A percentile compares a stretch with the other conserved stretches of the same genome.
Conservation (phyloP, 1,139 yeast genomes). For the Hemisphaericaspora xylanilytica region DNA sequence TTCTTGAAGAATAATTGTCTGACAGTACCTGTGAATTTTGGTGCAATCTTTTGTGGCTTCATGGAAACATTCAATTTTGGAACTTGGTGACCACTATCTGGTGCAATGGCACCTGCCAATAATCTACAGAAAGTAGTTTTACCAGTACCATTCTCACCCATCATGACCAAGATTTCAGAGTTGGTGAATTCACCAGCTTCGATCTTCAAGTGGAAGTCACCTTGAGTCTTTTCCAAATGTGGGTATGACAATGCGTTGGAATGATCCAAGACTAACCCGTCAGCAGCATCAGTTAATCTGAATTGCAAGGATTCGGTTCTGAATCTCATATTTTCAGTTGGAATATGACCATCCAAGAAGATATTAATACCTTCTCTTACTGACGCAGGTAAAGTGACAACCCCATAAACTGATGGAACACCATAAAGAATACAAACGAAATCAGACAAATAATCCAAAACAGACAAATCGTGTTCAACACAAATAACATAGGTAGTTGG, state of each 20-base stretch:
- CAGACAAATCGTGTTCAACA: conserved; percentile 98
- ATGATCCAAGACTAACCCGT: conserved; percentile 72
- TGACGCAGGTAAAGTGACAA: conserved; percentile 90
- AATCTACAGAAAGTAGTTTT: conserved; percentile 95
- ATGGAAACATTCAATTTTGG: conserved; percentile 90
- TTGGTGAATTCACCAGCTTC: conserved; percentile 90
- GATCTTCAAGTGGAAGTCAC: conserved; percentile 84
- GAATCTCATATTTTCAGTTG: conserved; percentile 94
- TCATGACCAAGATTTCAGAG: conserved; percentile 96
- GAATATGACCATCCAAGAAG: conserved; percentile 96
- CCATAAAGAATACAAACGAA: conserved; percentile 95
- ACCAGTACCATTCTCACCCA: conserved; percentile 99
- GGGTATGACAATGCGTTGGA: conserved; percentile 79
- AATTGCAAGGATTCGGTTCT: conserved; percentile 94
- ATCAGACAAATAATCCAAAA: conserved; percentile 92
- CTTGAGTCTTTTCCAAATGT: conserved; percentile 83
- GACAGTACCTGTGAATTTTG: conserved; percentile 97
- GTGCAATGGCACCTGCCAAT: conserved; percentile 87
- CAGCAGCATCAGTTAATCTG: conserved; percentile 90
- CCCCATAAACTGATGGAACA: conserved; percentile 97
- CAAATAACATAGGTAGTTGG: conserved; percentile 84
- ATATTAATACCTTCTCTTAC: conserved; percentile 99
- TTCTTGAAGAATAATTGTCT: conserved; percentile 96
- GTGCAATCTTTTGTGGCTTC: conserved; percentile 99
- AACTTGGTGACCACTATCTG: conserved; percentile 74